Conservation (phyloP, 345 rosid species). For the Brassica carinata region DNA sequence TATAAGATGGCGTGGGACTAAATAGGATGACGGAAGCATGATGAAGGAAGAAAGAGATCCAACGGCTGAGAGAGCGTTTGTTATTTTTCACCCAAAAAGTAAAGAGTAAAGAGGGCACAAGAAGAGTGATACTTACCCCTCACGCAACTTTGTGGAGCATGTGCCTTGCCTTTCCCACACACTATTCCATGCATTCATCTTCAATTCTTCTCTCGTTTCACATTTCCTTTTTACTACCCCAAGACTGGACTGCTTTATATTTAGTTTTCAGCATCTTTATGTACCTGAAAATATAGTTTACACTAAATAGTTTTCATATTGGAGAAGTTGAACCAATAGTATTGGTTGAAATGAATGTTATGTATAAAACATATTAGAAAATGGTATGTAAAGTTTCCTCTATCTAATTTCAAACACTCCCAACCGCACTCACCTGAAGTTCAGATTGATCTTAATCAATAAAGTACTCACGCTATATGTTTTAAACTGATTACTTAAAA, state of each 20-base stretch:
- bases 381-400: neutral
- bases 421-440: neutral
- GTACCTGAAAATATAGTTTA: neutral
- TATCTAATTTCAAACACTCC: neutral
- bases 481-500: neutral
- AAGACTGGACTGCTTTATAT: neutral
- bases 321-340: neutral
- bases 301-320: neutral
- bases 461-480: neutral
- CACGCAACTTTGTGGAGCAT: constrained; percentile 42
- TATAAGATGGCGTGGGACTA: constrained; percentile 25
- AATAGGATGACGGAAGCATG: constrained; percentile 33
- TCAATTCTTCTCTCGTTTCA: constrained; percentile 4
- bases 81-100: constrained; percentile 8
- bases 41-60: constrained; percentile 28
- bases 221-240: neutral
- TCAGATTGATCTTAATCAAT: neutral
- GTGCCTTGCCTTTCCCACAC: constrained; percentile 39
- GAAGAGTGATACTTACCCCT: constrained; percentile 22
- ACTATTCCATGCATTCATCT: constrained; percentile 38
- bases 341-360: neutral
- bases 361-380: neutral
- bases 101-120: constrained; percentile 13
- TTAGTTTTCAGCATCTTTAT: neutral
- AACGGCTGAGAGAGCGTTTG: constrained; percentile 19